A percentile compares a stretch with the other conserved stretches of the same genome.
These are phyloP conservation scores for Atkinsonella texensis DNA, from an alignment of 2,329 filamentous ascomycete genomes.

Conservation along the genomic window DNA sequence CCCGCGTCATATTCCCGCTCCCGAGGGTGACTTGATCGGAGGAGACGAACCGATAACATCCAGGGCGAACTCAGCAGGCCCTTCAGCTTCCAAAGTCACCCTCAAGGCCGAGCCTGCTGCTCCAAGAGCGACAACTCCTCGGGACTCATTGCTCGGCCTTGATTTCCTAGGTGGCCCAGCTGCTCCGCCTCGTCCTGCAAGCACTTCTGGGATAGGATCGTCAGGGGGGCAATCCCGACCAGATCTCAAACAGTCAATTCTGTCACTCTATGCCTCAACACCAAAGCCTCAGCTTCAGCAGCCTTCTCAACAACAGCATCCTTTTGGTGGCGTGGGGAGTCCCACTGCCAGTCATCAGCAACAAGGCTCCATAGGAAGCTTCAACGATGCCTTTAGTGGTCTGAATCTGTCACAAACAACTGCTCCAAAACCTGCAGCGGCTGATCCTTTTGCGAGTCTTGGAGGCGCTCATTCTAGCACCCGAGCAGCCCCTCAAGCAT, in stretches of 20 bases:
- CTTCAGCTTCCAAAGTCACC: slow-evolving; percentile 43
- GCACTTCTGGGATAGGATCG: slow-evolving; percentile 55
- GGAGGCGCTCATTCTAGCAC: slow-evolving; percentile 23
- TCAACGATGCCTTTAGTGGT: slow-evolving; percentile 62
- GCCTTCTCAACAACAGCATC: slow-evolving; percentile 19
- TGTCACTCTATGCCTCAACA: slow-evolving; percentile 82
- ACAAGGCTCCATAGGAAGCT: slow-evolving; percentile 41
- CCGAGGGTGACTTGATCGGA: slow-evolving; percentile 70
- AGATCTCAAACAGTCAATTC: slow-evolving; percentile 92
- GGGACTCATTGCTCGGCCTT: slow-evolving; percentile 82
- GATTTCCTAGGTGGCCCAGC: slow-evolving; percentile 78
- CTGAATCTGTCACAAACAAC: slow-evolving; percentile 31
- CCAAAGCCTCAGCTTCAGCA: slow-evolving; percentile 59
- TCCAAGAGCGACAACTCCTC: slow-evolving; percentile 57
- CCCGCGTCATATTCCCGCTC: slow-evolving; percentile 24
- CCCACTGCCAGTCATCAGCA: slow-evolving; percentile 40
- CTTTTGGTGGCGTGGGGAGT: slow-evolving; percentile 57
- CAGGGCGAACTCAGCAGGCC: slow-evolving; percentile 64
- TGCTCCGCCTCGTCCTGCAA: slow-evolving; percentile 68
- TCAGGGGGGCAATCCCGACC: slow-evolving; percentile 61
- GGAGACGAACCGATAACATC: slow-evolving; percentile 57
- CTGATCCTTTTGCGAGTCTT: slow-evolving; percentile 51
- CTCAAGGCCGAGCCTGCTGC: slow-evolving; percentile 53
- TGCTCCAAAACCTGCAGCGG: slow-evolving; percentile 29
- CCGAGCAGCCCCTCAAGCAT: slow-evolving; percentile 22